Evolutionary conservation across 495 filamentous ascomycete species (phyloP).

Genomic region (Podospora didyma): DNA sequence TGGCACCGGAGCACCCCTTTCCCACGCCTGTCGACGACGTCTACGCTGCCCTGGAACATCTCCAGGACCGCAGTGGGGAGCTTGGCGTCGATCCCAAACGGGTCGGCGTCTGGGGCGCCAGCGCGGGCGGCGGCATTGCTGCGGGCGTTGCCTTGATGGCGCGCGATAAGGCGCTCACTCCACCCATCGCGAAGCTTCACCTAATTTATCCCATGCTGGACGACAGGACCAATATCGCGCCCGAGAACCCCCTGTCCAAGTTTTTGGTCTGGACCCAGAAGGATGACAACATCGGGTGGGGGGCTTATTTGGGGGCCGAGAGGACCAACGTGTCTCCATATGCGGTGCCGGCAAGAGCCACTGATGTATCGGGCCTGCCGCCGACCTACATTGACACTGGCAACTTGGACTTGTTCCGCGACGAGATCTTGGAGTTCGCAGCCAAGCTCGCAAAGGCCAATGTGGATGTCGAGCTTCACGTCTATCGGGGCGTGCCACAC

Average conservation of each 20-base stretch:
- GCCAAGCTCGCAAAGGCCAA: conserved; percentile 30
- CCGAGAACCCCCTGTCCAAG: conserved; percentile 21
- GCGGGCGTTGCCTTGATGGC: conserved; percentile 30
- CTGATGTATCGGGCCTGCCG: conserved; percentile 31
- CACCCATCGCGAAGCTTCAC: conserved; percentile 27
- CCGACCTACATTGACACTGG: conserved; percentile 36
- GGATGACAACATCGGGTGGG: conserved; percentile 33
- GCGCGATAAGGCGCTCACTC: conserved; percentile 25
- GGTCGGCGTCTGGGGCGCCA: conserved; percentile 33
- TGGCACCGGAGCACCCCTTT: conserved; percentile 37
- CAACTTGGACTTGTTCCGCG: conserved; percentile 38
- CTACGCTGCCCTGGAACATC: conserved; percentile 29
- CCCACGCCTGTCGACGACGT: conserved; percentile 32
- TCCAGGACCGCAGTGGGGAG: conserved; percentile 22
- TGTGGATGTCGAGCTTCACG: conserved; percentile 45
- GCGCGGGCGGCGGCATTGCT: conserved; percentile 39
- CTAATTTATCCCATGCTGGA: conserved; percentile 43
- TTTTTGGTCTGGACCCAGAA: conserved; percentile 32
- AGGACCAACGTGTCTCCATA: conserved; percentile 31
- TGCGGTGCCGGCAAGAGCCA: conserved; percentile 30
- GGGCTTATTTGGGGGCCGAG: conserved; percentile 23
- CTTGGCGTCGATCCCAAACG: conserved; percentile 33
- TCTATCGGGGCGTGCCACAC: conserved; percentile 48
- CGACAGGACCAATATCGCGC: conserved; percentile 25
- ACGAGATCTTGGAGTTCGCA: conserved; percentile 41